These are phyloP conservation scores for Pythium phragmiticola DNA, from an alignment of 352 stramenopile species.

Conservation along the genomic window DNA sequence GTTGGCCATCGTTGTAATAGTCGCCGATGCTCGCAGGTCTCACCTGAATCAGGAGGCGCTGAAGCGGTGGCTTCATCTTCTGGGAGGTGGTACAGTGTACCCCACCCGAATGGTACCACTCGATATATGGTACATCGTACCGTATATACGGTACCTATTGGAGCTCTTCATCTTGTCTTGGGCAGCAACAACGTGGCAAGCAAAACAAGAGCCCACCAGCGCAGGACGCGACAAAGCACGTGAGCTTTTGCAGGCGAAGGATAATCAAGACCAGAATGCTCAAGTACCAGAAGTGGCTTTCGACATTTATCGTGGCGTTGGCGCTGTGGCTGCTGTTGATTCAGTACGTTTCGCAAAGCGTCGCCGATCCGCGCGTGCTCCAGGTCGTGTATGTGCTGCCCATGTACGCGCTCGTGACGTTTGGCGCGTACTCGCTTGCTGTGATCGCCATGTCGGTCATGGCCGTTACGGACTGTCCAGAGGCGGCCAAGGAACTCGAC, in stretches of 20 bases:
- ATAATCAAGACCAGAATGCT: constrained; percentile 38
- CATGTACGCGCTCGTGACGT: constrained; percentile 68
- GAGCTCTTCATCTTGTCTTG: constrained; percentile 5
- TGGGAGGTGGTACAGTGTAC: neutral
- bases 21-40: neutral
- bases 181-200: constrained; percentile 23
- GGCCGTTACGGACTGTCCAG: constrained; percentile 64
- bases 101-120: neutral
- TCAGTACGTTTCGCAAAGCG: constrained; percentile 33
- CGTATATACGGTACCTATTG: constrained; percentile 16
- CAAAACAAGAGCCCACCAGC: neutral
- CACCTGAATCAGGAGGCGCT: constrained; percentile 17
- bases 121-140: constrained; percentile 9
- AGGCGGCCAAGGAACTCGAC: constrained; percentile 69
- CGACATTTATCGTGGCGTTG: constrained; percentile 43
- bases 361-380: constrained; percentile 39
- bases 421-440: constrained; percentile 70
- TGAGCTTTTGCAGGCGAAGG: neutral
- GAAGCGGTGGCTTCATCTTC: neutral
- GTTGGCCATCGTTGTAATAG: constrained; percentile 44
- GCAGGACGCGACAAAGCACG: neutral
- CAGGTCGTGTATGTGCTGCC: constrained; percentile 58
- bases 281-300: constrained; percentile 81
- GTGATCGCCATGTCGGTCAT: constrained; percentile 70
- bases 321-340: constrained; percentile 55